These are phyloP conservation scores for Polytrichum formosum DNA, from an alignment of 225 moss, liverwort and hornwort species.

Conservation along the genomic window DNA sequence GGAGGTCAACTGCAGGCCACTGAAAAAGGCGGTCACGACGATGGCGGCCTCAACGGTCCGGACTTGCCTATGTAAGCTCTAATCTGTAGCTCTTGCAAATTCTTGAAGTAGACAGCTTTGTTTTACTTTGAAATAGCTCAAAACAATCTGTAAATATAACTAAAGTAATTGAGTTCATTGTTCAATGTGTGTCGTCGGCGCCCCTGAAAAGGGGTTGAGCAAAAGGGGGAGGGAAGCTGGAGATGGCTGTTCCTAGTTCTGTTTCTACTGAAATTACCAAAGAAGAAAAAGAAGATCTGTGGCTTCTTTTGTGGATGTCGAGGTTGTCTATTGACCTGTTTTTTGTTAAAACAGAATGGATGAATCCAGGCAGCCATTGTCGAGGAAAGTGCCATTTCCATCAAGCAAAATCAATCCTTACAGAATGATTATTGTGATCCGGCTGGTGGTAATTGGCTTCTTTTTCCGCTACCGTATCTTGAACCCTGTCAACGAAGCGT, in stretches of 20 bases:
- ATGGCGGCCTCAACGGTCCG: slow-evolving; percentile 35
- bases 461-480: slow-evolving; percentile 78
- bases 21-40: slow-evolving; percentile 42
- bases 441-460: slow-evolving; percentile 74
- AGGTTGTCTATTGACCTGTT: too few relatives aligned
- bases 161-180: too few relatives aligned
- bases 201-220: too few relatives aligned
- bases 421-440: slow-evolving; percentile 76
- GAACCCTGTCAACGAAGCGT: slow-evolving; percentile 77
- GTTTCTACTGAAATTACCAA: too few relatives aligned
- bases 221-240: too few relatives aligned
- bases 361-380: slow-evolving; percentile 72
- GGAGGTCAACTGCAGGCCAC: slow-evolving; percentile 45
- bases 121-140: too few relatives aligned
- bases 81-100: background rate
- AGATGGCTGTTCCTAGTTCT: too few relatives aligned
- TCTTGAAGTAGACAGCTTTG: too few relatives aligned
- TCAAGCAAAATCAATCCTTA: slow-evolving; percentile 89
- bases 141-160: too few relatives aligned
- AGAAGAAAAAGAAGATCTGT: too few relatives aligned
- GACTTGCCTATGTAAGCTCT: slow-evolving; percentile 62
- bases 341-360: slow-evolving; percentile 54
- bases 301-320: too few relatives aligned
- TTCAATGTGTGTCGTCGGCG: too few relatives aligned
- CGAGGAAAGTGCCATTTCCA: slow-evolving; percentile 67